Conservation (phyloP, 2,329 filamentous ascomycete genomes). For the Penicillium sp. region DNA sequence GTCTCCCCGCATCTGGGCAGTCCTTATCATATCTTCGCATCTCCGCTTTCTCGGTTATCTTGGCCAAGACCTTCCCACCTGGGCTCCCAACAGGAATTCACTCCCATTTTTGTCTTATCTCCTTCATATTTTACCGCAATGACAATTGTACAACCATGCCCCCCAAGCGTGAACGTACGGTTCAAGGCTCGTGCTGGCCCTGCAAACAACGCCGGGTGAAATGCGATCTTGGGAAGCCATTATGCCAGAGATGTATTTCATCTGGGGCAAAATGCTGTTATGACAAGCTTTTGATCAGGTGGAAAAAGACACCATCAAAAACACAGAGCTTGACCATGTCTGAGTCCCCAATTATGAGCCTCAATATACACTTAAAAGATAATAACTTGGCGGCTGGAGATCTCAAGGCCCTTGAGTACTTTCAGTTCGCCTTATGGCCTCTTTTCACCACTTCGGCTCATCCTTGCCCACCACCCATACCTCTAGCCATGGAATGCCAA, state of each 20-base stretch:
- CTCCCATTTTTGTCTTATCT: neutral
- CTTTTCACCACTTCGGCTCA: constrained; percentile 6
- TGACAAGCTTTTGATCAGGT: constrained; percentile 36
- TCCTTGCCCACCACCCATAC: constrained; percentile 9
- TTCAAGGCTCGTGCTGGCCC: constrained; percentile 40
- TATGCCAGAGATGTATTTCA: constrained; percentile 31
- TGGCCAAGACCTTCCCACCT: neutral
- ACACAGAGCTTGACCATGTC: constrained; percentile 7
- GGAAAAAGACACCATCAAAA: constrained; percentile 21
- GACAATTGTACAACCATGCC: constrained; percentile 9
- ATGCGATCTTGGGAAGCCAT: constrained; percentile 33
- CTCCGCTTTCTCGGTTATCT: neutral
- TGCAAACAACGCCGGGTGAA: constrained; percentile 41
- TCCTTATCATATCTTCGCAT: neutral
- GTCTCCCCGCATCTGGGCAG: neutral
- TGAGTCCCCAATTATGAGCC: neutral
- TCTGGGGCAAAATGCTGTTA: constrained; percentile 27
- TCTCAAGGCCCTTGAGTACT: constrained; percentile 13
- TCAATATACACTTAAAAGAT: constrained; percentile 2
- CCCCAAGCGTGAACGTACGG: constrained; percentile 21
- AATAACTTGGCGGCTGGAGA: constrained; percentile 3
- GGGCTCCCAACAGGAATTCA: neutral
- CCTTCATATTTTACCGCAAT: neutral
- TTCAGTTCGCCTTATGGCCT: constrained; percentile 12
- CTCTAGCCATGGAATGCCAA: constrained; percentile 7